Base-by-base conservation (phyloP, 2,329 filamentous ascomycete species). In the Geosmithia flava region DNA sequence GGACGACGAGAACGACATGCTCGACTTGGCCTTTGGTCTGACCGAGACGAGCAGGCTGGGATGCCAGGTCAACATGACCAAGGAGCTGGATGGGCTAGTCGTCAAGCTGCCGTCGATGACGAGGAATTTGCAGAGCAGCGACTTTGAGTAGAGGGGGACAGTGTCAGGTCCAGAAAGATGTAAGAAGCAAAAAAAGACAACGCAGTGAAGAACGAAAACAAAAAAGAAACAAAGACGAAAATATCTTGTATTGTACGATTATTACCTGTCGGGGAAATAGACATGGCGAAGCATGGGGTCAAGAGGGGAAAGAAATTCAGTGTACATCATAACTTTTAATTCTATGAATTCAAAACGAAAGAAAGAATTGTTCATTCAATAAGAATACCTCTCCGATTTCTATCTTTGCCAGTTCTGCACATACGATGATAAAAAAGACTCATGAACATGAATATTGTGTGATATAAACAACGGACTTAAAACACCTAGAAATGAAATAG, bases 71-170 rank as follows among this genome's bases (percentile, higher is more conserved):
- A 74, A 80, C 61, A 96, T 98, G 91, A 85, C 72, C 51, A 89
- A 88, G 66, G 88, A 94, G 55, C 67, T 97, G 53, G 86, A 97
- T 62, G 93, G 93, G 0, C 54, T 98, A 58, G 79, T 81, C 44
- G 88, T 98, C 30, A 85, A 80, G 64, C 68, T 98, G 59, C 93
- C 93, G 13, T 81, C 81, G 39, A 96, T 96, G 89, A 97, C 93
- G 54, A 77, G 93, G 64, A 98, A 98, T 62, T 60, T 98, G 67
- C 93, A 98, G 69, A 87, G 88, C 15, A 95, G 87, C 65, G 93
- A 98, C 68, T 98, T 98, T 58, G 45, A 37, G n/a, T 37, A 27
- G 23, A 27, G 23, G 33, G 13, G 29, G 29, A 30, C 6, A 7
- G 29, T 30, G 29, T 30, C 7, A 30, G 7, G 11, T 6, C 29